phyloP scores from a whole-genome alignment of 2,329 filamentous ascomycete genomes.

The Fusarium xyrophilum region DNA sequence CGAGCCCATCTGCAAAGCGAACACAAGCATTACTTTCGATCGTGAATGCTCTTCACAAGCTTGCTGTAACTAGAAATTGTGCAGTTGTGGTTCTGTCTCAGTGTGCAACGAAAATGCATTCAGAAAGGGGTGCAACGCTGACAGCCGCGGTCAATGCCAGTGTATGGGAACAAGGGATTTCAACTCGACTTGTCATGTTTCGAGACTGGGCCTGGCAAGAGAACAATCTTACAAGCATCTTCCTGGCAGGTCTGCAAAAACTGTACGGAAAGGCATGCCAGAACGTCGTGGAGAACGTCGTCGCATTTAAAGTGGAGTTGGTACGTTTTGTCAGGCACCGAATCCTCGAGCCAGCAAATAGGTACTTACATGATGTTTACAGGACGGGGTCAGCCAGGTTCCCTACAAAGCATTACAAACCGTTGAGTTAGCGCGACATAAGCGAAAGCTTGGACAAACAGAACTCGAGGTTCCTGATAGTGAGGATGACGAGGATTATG shows the following conservation, averaged over 20 bases:
- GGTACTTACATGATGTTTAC: slow-evolving; percentile 33
- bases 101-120: slow-evolving; percentile 80
- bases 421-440: slow-evolving; percentile 52
- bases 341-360: slow-evolving; percentile 19
- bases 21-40: slow-evolving; percentile 66
- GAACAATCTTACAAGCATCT: slow-evolving; percentile 56
- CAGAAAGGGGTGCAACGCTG: slow-evolving; percentile 70
- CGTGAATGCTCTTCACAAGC: slow-evolving; percentile 73
- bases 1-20: slow-evolving; percentile 51
- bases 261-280: slow-evolving; percentile 59
- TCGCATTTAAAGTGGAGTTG: slow-evolving; percentile 57
- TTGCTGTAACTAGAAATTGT: slow-evolving; percentile 75
- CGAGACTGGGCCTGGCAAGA: slow-evolving; percentile 72
- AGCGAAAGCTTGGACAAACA: slow-evolving; percentile 69
- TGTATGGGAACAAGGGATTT: slow-evolving; percentile 81
- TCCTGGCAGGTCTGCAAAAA: slow-evolving; percentile 71
- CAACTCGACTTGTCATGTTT: slow-evolving; percentile 77
- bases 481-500: slow-evolving; percentile 74
- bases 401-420: slow-evolving; percentile 51
- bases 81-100: slow-evolving; percentile 80
- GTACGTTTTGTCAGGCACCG: slow-evolving; percentile 46
- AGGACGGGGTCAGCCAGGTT: slow-evolving; percentile 55
- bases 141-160: slow-evolving; percentile 76
- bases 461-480: slow-evolving; percentile 67
- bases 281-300: slow-evolving; percentile 52